Evolutionary conservation across 192 early-diverging fungal species (phyloP).

Genomic region (Backusella sp.): DNA sequence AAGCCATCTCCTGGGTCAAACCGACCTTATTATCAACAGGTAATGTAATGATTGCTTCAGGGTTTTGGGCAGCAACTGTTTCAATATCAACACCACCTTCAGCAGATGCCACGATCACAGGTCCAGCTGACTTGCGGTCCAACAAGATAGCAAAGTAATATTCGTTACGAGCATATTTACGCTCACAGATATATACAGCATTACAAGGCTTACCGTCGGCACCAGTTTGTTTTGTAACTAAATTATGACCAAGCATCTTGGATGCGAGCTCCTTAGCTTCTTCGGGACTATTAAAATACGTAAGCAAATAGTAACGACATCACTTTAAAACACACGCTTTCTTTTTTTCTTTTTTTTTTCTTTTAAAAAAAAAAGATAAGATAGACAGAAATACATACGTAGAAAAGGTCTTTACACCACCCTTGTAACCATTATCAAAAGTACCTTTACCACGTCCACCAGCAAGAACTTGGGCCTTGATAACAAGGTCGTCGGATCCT

Average conservation of each 20-base stretch:
- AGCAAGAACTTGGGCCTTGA: slow-evolving; percentile 80
- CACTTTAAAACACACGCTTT: background rate
- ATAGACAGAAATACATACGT: slow-evolving; percentile 60
- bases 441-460: slow-evolving; percentile 98
- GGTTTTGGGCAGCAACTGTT: slow-evolving; percentile 89
- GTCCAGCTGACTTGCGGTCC: slow-evolving; percentile 93
- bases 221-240: slow-evolving; percentile 99
- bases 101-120: slow-evolving; percentile 93
- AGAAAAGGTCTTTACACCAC: slow-evolving; percentile 92
- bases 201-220: slow-evolving; percentile 93
- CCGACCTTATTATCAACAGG: slow-evolving; percentile 90
- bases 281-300: slow-evolving; percentile 59
- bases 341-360: background rate
- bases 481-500: slow-evolving; percentile 36
- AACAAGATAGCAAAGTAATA: slow-evolving; percentile 99
- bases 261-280: slow-evolving; percentile 86
- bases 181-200: slow-evolving; percentile 92
- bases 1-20: slow-evolving; percentile 70
- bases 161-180: slow-evolving; percentile 94
- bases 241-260: slow-evolving; percentile 97
- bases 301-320: background rate
- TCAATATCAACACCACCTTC: slow-evolving; percentile 99
- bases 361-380: background rate
- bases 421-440: slow-evolving; percentile 94
- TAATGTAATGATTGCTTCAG: slow-evolving; percentile 93